Base-by-base conservation (phyloP, 1,139 yeast species). In the Saccharomyces hybrid region DNA sequence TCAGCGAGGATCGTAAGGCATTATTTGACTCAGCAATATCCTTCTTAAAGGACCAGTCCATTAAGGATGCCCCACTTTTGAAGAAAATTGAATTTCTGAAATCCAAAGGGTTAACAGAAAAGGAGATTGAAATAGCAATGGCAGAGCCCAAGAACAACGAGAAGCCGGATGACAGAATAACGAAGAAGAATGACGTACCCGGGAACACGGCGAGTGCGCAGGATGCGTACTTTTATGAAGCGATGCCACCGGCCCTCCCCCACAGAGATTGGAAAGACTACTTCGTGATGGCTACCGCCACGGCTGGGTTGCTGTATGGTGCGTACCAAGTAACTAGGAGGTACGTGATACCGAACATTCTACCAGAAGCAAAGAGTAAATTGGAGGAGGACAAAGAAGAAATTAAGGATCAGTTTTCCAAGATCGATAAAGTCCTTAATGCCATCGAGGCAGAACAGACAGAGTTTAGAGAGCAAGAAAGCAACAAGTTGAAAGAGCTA, bases 231-330 rank as follows among this genome's bases (percentile, higher is more conserved):
- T 11, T 27, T 14, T 47, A 70, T 51, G 69, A 72, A 50, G 68
- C 73, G n/a, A 69, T 73, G 49, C 85, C 88, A 1, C 97, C 97
- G 0, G 85, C 88, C 0, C 70, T 87, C 1, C 96, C 97, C 0
- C 85, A 82, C 55, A 80, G 96, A 56, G 91, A 89, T 65, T 93
- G 99, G 99, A 88, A 90, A 67, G 99, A 93, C 70, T 88, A 90
- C 68, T 89, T 93, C 64, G 85, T 93, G 55, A 90, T 93, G 98
- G 96, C 97, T n/a, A 89, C 98, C 0, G 95, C 96, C 27, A 85
- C 96, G 2, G 96, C 84, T 2, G 98, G 98, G 1, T 83, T 93
- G 5, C 78, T 88, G 1, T 93, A 89, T 69, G 98, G 96, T 1
- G 71, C 89, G 14, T 90, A 88, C 69, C 89, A 88, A 66, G 82